Percentiles rank a stretch among this genome's conserved stretches.
Evolutionary conservation across 2,329 filamentous ascomycete species (phyloP).

Genomic region (Sporothrix brasiliensis): DNA sequence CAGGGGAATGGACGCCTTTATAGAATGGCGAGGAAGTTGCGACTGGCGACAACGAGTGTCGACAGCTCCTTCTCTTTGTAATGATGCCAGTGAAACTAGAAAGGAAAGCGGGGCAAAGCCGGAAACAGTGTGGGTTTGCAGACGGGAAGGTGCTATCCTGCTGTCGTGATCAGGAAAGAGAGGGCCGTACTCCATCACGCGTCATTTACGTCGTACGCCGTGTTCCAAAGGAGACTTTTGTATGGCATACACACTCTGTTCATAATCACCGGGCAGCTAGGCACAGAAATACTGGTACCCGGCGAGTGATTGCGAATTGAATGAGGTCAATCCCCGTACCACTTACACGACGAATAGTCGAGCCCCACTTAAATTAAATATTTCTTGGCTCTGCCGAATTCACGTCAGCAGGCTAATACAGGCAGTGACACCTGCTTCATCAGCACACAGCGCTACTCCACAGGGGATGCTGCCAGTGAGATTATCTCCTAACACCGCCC

Average conservation of each 20-base stretch:
- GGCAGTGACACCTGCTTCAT: neutral
- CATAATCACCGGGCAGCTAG: too few species aligned
- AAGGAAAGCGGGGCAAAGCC: too few species aligned
- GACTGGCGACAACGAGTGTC: neutral
- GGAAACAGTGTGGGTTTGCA: neutral
- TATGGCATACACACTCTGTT: too few species aligned
- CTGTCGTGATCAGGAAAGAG: neutral
- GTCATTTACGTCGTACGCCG: too few species aligned
- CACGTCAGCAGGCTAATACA: too few species aligned
- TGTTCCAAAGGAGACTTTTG: too few species aligned
- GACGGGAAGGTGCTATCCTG: slow-evolving; percentile 5
- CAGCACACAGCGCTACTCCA: neutral
- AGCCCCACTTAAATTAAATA: neutral
- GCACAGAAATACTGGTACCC: too few species aligned
- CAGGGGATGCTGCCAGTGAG: neutral
- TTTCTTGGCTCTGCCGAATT: too few species aligned
- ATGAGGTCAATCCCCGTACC: neutral
- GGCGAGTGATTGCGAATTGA: too few species aligned
- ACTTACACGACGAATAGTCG: neutral
- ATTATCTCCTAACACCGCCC: too few species aligned
- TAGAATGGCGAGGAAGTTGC: slow-evolving; percentile 2
- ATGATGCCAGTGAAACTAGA: neutral
- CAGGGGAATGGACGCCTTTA: neutral
- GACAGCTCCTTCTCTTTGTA: neutral
- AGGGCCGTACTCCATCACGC: too few species aligned